A percentile compares a stretch with the other conserved stretches of the same genome.
Evolutionary conservation across 2,329 filamentous ascomycete species (phyloP).

Genomic region (Ophiosphaerella narmari): DNA sequence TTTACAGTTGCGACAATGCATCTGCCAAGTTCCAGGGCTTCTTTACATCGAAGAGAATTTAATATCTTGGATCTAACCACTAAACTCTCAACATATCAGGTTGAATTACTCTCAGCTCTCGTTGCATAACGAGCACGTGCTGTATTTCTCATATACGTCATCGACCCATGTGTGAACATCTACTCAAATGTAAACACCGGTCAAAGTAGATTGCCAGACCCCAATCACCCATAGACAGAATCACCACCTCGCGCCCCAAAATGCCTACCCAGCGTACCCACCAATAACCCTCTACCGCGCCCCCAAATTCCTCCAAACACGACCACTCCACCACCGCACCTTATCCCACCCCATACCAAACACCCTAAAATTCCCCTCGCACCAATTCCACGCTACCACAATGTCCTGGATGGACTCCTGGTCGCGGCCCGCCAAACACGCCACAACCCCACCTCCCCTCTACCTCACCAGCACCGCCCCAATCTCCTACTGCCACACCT

Average conservation of each 20-base stretch:
- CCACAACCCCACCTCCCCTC: conserved; percentile 56
- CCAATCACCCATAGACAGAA: not conserved
- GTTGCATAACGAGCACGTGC: not conserved
- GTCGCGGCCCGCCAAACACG: conserved; percentile 49
- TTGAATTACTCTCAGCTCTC: no score
- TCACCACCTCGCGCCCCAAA: no score
- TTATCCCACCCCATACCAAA: not conserved
- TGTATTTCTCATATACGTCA: not conserved
- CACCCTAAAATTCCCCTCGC: not conserved
- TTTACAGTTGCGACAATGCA: no score
- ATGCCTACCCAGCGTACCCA: no score
- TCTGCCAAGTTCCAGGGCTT: no score
- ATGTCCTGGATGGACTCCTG: conserved; percentile 59
- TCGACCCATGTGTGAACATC: not conserved
- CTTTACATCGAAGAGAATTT: no score
- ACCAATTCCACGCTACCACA: conserved; percentile 14
- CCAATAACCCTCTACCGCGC: no score
- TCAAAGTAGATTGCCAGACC: not conserved
- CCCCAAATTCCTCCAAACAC: no score
- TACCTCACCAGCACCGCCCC: conserved; percentile 57
- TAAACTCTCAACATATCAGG: no score
- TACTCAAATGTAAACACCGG: no score
- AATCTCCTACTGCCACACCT: conserved; percentile 62
- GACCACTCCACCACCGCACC: no score
- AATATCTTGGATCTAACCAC: no score